These are phyloP conservation scores for Monosporascus sp. DNA, from an alignment of 2,329 filamentous ascomycete genomes.

Conservation along the genomic window DNA sequence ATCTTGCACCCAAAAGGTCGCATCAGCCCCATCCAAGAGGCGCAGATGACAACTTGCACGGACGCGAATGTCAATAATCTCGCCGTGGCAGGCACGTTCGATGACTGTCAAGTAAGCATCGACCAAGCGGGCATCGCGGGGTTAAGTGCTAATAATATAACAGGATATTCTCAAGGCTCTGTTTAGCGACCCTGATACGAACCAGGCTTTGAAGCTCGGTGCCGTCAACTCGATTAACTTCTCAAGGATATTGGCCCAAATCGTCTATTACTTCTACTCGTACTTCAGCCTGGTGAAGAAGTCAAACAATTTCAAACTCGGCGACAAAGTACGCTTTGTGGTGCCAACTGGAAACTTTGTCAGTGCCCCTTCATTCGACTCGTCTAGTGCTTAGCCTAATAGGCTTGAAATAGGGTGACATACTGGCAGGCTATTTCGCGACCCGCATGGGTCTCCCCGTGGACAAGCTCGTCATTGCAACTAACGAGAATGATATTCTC, in stretches of 20 bases:
- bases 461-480: constrained; percentile 86
- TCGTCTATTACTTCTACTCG: constrained; percentile 93
- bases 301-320: constrained; percentile 54
- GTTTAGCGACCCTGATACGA: constrained; percentile 80
- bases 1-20: constrained; percentile 91
- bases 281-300: constrained; percentile 75
- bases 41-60: constrained; percentile 92
- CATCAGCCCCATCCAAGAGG: constrained; percentile 87
- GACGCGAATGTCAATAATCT: constrained; percentile 93
- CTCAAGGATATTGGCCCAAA: constrained; percentile 91
- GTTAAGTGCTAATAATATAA: too few species aligned
- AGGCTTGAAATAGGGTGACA: constrained; percentile 51
- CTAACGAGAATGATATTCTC: constrained; percentile 96
- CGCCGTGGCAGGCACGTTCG: constrained; percentile 84
- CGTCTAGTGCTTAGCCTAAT: constrained; percentile 4
- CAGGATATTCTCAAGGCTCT: constrained; percentile 92
- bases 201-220: constrained; percentile 75
- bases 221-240: constrained; percentile 98
- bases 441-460: constrained; percentile 82
- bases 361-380: too few species aligned
- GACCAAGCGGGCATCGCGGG: too few species aligned
- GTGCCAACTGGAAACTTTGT: constrained; percentile 90
- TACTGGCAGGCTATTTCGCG: constrained; percentile 90
- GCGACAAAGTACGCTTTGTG: constrained; percentile 73
- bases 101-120: constrained; percentile 63